phyloP scores from a whole-genome alignment of 768 basidiomycete genomes.

The Podaxis carcinomalis region DNA sequence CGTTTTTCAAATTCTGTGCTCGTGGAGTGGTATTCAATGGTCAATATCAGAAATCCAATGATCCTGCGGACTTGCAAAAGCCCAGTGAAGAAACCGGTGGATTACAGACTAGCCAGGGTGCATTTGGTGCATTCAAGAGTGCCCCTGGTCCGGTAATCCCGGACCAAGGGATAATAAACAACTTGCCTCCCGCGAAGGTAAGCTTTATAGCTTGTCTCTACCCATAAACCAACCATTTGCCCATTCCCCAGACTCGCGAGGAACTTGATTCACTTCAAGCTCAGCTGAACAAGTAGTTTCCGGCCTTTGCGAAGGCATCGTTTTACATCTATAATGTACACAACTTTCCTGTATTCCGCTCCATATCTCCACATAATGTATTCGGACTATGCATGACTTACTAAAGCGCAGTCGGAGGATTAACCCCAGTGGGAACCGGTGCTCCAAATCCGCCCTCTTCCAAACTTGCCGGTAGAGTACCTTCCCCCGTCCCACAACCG shows the following conservation, averaged over 20 bases:
- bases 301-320: not conserved
- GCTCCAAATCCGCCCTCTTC: slow-evolving; percentile 33
- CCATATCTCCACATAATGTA: not conserved
- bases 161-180: slow-evolving; percentile 36
- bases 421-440: slow-evolving; percentile 16
- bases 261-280: slow-evolving; percentile 29
- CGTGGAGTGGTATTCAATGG: not conserved
- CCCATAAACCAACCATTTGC: not conserved
- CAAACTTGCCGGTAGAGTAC: slow-evolving; percentile 35
- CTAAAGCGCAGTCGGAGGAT: not conserved
- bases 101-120: slow-evolving; percentile 29
- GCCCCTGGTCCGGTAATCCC: slow-evolving; percentile 51
- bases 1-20: not conserved
- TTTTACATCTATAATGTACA: not conserved
- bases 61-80: slow-evolving; percentile 54
- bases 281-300: not conserved
- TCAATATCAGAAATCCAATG: slow-evolving; percentile 47
- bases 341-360: not conserved
- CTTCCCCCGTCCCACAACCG: slow-evolving; percentile 33
- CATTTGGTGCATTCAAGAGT: slow-evolving; percentile 36
- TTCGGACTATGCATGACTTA: not conserved
- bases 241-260: slow-evolving; percentile 41
- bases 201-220: slow-evolving; percentile 11
- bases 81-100: slow-evolving; percentile 29
- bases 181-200: slow-evolving; percentile 45